A percentile compares a stretch with the other conserved stretches of the same genome.
These are phyloP conservation scores for Penicillium vulpinum DNA, from an alignment of 2,329 filamentous ascomycete genomes.

Conservation along the genomic window DNA sequence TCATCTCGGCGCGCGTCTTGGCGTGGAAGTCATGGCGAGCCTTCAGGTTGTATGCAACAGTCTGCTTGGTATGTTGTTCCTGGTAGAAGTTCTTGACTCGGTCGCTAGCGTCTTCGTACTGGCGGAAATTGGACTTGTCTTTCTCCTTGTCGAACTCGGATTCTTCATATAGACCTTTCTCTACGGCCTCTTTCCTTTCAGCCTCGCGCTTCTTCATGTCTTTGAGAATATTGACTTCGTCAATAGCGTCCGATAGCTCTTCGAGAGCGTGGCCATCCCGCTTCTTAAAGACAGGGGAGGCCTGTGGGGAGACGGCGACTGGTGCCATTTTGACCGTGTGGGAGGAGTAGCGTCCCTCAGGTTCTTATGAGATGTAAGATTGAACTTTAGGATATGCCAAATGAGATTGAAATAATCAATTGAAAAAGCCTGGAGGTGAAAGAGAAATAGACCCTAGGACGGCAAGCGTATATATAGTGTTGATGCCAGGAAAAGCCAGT, in stretches of 20 bases:
- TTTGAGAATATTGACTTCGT: slow-evolving; percentile 62
- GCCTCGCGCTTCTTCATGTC: slow-evolving; percentile 55
- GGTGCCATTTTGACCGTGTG: slow-evolving; percentile 31
- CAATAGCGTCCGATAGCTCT: slow-evolving; percentile 59
- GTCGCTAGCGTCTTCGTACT: slow-evolving; percentile 80
- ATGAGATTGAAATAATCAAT: neutral
- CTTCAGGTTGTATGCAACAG: slow-evolving; percentile 72
- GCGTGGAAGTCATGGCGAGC: slow-evolving; percentile 71
- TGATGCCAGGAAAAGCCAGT: neutral
- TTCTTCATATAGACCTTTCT: slow-evolving; percentile 48
- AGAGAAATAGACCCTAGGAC: neutral
- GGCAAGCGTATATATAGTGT: slow-evolving; percentile 17
- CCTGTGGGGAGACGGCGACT: slow-evolving; percentile 27
- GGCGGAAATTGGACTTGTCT: slow-evolving; percentile 76
- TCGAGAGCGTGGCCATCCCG: slow-evolving; percentile 60
- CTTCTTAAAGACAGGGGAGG: slow-evolving; percentile 36
- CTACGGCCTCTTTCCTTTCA: slow-evolving; percentile 49
- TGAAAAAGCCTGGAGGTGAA: neutral
- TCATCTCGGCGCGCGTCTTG: slow-evolving; percentile 72
- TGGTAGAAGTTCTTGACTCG: slow-evolving; percentile 84
- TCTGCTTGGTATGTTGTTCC: slow-evolving; percentile 64
- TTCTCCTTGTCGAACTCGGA: slow-evolving; percentile 73
- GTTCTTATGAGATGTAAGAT: neutral
- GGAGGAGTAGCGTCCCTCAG: neutral
- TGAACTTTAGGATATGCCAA: neutral